Evolutionary conservation across 106 monocot genomes (phyloP).

Genomic region (Cymbidium sinense): DNA sequence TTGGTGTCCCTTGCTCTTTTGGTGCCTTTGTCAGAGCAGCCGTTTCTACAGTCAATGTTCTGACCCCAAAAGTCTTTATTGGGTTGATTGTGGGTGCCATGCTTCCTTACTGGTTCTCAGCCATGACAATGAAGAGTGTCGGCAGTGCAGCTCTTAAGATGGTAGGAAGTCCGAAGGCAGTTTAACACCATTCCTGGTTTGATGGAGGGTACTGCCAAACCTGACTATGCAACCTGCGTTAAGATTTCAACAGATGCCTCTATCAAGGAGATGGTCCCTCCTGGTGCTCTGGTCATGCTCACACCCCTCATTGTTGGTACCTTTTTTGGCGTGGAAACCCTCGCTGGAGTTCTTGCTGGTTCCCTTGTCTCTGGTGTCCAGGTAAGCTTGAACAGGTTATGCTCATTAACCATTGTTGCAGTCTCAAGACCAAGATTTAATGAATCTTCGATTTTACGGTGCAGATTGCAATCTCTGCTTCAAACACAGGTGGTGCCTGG

Average conservation of each 20-base stretch:
- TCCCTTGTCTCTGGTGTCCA: constrained; percentile 72
- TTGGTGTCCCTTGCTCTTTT: constrained; percentile 64
- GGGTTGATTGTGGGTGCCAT: constrained; percentile 71
- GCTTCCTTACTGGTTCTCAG: constrained; percentile 85
- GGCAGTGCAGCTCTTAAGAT: constrained; percentile 73
- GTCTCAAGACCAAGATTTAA: neutral
- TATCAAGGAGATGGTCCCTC: constrained; percentile 87
- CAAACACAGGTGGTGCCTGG: constrained; percentile 83
- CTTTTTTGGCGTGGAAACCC: constrained; percentile 70
- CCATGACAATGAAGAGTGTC: constrained; percentile 85
- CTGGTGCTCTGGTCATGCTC: constrained; percentile 77
- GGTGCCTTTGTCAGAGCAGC: constrained; percentile 72
- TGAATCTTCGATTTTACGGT: neutral
- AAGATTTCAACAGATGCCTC: constrained; percentile 85
- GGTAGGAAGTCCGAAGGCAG: constrained; percentile 77
- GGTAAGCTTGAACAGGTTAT: constrained; percentile 11
- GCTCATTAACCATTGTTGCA: neutral
- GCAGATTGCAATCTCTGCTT: constrained; percentile 78
- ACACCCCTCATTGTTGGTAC: constrained; percentile 75
- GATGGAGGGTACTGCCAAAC: constrained; percentile 65
- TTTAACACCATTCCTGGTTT: constrained; percentile 67
- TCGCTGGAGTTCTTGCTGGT: constrained; percentile 68
- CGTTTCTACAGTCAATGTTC: constrained; percentile 44
- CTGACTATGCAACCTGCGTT: constrained; percentile 75
- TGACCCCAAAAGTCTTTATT: constrained; percentile 65